Evolutionary conservation across 352 stramenopile genomes (phyloP).

Genomic region (Pythium biforme): DNA sequence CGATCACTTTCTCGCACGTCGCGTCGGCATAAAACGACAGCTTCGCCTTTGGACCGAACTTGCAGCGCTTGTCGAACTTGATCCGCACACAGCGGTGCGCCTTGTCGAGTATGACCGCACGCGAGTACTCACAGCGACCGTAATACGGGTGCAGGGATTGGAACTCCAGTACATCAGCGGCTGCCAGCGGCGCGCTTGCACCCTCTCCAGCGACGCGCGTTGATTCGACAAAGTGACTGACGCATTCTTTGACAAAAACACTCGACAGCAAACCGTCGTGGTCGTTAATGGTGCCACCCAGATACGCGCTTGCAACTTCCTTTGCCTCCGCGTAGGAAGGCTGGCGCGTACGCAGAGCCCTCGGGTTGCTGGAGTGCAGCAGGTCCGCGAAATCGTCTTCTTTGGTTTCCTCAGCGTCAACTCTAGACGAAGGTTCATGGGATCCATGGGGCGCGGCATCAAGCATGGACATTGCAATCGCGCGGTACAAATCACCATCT

Average conservation of each 20-base stretch:
- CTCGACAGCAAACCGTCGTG: slow-evolving; percentile 64
- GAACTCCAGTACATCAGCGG: slow-evolving; percentile 40
- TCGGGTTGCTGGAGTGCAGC: slow-evolving; percentile 10
- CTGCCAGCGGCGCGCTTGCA: not conserved
- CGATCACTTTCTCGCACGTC: slow-evolving; percentile 59
- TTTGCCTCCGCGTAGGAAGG: slow-evolving; percentile 64
- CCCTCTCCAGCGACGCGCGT: slow-evolving; percentile 69
- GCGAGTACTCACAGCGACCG: slow-evolving; percentile 75
- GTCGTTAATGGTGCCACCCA: slow-evolving; percentile 49
- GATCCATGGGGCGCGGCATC: not conserved
- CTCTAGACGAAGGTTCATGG: not conserved
- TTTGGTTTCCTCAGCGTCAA: slow-evolving; percentile 36
- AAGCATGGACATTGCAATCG: slow-evolving; percentile 49
- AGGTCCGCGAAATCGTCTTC: slow-evolving; percentile 27
- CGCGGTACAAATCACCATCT: slow-evolving; percentile 31
- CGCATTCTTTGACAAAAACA: slow-evolving; percentile 82
- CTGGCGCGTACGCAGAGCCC: slow-evolving; percentile 33
- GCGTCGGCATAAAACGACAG: slow-evolving; percentile 71
- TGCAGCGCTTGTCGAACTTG: slow-evolving; percentile 80
- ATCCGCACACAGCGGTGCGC: slow-evolving; percentile 65
- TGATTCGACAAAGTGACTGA: slow-evolving; percentile 82
- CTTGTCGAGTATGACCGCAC: slow-evolving; percentile 47
- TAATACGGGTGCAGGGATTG: slow-evolving; percentile 88
- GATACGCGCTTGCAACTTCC: slow-evolving; percentile 52
- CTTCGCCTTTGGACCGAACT: slow-evolving; percentile 64